phyloP scores from a whole-genome alignment of 345 rosid species.

The Lepidium africanum region DNA sequence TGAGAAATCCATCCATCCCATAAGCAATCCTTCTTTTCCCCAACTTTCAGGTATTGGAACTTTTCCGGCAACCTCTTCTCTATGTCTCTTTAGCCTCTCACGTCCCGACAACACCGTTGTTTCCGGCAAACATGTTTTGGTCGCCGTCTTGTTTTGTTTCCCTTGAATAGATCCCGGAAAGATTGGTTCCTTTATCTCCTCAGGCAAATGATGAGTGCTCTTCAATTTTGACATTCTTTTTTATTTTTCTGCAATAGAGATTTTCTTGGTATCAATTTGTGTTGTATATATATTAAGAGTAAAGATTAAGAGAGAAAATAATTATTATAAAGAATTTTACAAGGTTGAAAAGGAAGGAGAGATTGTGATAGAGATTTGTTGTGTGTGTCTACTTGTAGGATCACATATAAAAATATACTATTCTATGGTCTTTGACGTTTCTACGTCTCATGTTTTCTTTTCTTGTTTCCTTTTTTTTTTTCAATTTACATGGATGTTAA shows the following conservation, averaged over 20 bases:
- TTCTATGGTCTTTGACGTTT: slow-evolving; percentile 35
- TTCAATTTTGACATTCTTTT: slow-evolving; percentile 8
- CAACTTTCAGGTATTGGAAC: slow-evolving; percentile 56
- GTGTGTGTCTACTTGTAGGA: slow-evolving; percentile 10
- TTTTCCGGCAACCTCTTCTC: slow-evolving; percentile 44
- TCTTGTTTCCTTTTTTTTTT: background rate
- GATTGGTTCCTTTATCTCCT: slow-evolving; percentile 7
- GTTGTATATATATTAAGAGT: background rate
- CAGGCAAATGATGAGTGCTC: slow-evolving; percentile 7
- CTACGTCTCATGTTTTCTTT: slow-evolving; percentile 29
- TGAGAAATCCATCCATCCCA: slow-evolving; percentile 58
- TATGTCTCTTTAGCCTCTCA: slow-evolving; percentile 58
- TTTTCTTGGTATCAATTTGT: background rate
- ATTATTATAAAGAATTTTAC: background rate
- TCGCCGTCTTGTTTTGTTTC: background rate
- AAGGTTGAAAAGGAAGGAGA: slow-evolving; percentile 18
- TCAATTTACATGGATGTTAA: too few relatives aligned
- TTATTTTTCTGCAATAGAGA: background rate
- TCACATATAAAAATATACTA: slow-evolving; percentile 13
- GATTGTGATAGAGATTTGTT: slow-evolving; percentile 20
- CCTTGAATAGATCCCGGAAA: background rate
- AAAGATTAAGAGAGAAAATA: background rate
- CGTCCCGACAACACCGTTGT: slow-evolving; percentile 28
- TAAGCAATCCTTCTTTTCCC: slow-evolving; percentile 56
- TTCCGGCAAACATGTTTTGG: background rate